Percentiles rank a stretch among this genome's conserved stretches.
Conservation (phyloP, 495 filamentous ascomycete species). For the Aspergillus sparsus region DNA sequence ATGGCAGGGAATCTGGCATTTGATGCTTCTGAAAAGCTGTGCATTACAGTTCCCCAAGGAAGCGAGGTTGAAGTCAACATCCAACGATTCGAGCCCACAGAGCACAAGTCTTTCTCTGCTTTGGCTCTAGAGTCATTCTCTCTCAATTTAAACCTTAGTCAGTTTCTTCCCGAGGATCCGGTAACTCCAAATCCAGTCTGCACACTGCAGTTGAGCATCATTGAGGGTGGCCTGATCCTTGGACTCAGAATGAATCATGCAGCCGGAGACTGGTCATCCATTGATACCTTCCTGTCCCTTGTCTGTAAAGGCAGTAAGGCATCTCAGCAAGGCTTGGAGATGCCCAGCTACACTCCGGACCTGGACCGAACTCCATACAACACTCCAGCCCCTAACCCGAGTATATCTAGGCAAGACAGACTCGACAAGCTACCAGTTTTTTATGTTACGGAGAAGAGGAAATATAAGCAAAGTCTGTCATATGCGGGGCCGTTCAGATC, state of each 20-base stretch:
- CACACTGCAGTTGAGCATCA: constrained; percentile 26
- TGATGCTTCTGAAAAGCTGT: constrained; percentile 23
- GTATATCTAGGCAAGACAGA: constrained; percentile 16
- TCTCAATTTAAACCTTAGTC: constrained; percentile 16
- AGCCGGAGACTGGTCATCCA: constrained; percentile 31
- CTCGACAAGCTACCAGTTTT: constrained; percentile 20
- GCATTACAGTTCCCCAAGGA: constrained; percentile 16
- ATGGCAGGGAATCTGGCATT: constrained; percentile 28
- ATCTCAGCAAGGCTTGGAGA: constrained; percentile 15
- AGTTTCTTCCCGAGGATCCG: constrained; percentile 19
- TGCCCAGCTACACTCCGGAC: constrained; percentile 25
- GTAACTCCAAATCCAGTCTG: constrained; percentile 20
- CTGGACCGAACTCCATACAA: constrained; percentile 29
- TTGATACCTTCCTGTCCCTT: constrained; percentile 29
- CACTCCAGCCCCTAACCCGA: constrained; percentile 2
- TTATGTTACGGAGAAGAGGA: constrained; percentile 24
- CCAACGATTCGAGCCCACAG: constrained; percentile 16
- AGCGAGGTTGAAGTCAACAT: constrained; percentile 18
- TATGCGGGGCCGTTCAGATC: constrained; percentile 1
- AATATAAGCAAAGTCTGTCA: constrained; percentile 19
- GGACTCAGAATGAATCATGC: constrained; percentile 27
- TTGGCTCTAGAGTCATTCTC: constrained; percentile 23
- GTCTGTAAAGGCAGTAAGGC: constrained; percentile 29
- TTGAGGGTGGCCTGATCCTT: constrained; percentile 29
- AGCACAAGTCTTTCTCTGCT: constrained; percentile 22